phyloP scores from a whole-genome alignment of 2,329 filamentous ascomycete species.

The Spiromastix sp. region DNA sequence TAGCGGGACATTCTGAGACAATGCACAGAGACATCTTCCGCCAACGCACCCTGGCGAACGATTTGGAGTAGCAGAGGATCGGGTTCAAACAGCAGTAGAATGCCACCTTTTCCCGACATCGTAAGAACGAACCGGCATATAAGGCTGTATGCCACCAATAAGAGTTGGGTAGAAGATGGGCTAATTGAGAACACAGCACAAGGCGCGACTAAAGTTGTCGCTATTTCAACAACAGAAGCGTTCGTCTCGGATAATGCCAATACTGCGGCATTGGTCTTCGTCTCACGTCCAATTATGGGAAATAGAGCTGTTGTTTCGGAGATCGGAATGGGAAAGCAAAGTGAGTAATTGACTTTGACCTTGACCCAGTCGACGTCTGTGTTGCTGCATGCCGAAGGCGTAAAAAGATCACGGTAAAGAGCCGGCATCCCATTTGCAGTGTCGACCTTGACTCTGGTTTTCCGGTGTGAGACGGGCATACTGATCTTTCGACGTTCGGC shows the following conservation, averaged over 20 bases:
- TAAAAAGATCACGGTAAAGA: neutral
- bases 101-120: neutral
- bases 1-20: neutral
- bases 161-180: neutral
- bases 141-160: slow-evolving; percentile 1
- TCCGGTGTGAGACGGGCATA: slow-evolving; percentile 1
- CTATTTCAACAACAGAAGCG: neutral
- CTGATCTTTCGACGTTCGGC: slow-evolving; percentile 8
- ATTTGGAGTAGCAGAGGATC: neutral
- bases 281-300: neutral
- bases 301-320: neutral
- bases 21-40: neutral
- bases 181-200: neutral
- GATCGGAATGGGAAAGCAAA: slow-evolving; percentile 1
- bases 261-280: neutral
- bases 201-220: neutral
- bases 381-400: neutral
- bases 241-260: neutral
- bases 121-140: slow-evolving; percentile 1
- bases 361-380: neutral
- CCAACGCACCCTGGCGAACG: neutral
- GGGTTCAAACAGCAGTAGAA: neutral
- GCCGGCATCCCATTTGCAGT: neutral
- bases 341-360: slow-evolving; percentile 1
- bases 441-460: neutral